These are phyloP conservation scores for Auricularia heimuer DNA, from an alignment of 768 basidiomycete genomes.

Conservation along the genomic window DNA sequence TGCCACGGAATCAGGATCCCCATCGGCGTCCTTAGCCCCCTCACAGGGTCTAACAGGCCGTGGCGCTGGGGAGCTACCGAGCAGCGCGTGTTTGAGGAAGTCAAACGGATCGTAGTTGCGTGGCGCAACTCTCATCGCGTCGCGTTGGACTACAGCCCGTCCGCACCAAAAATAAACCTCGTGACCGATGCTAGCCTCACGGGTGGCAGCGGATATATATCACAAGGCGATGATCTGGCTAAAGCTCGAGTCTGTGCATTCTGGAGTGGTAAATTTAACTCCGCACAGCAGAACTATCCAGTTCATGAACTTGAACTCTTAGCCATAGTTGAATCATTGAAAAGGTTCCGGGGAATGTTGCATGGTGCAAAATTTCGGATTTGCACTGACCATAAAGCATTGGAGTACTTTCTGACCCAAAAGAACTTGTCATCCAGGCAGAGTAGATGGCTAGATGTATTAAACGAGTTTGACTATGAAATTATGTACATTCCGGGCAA, in stretches of 20 bases:
- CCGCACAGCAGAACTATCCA: conserved; percentile 31
- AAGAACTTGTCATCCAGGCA: conserved; percentile 1
- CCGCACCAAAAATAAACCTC: conserved; percentile 18
- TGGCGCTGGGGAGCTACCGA: conserved; percentile 22
- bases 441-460: conserved; percentile 5
- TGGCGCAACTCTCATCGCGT: conserved; percentile 13
- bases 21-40: conserved; percentile 24
- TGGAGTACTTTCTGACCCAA: conserved; percentile 3
- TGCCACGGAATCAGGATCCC: conserved; percentile 25
- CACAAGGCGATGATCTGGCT: conserved; percentile 19
- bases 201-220: too few relatives aligned
- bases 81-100: conserved; percentile 23
- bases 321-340: conserved; percentile 22
- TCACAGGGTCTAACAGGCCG: conserved; percentile 9
- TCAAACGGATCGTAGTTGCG: conserved; percentile 16
- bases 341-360: conserved; percentile 23
- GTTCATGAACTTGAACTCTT: conserved; percentile 32
- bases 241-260: conserved; percentile 21
- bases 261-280: conserved; percentile 28
- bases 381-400: conserved; percentile 3
- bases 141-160: conserved; percentile 10
- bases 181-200: conserved; percentile 24
- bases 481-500: conserved; percentile 4
- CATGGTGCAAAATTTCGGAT: conserved; percentile 14
- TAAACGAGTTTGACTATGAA: conserved; percentile 6